These are phyloP conservation scores for Garcia nutans DNA, from an alignment of 345 rosid genomes.

Conservation along the genomic window DNA sequence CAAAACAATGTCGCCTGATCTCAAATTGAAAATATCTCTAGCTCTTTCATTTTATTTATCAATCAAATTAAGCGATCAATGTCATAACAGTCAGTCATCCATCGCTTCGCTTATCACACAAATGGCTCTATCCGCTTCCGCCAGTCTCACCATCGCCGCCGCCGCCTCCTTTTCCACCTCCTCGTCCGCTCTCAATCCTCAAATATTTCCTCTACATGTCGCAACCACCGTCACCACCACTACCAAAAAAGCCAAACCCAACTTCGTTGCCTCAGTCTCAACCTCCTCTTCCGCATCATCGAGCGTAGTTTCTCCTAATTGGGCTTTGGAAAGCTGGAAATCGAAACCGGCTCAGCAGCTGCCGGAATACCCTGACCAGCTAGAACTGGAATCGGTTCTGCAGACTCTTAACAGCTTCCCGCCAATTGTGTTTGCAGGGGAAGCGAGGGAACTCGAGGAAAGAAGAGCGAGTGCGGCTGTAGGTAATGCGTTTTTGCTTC, in stretches of 20 bases:
- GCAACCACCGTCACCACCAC: neutral
- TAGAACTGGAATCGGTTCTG: conserved; percentile 35
- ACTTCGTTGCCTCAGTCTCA: conserved; percentile 15
- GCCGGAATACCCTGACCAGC: conserved; percentile 33
- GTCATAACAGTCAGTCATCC: neutral
- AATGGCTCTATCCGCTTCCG: conserved; percentile 27
- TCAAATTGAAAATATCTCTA: neutral
- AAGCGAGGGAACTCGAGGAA: conserved; percentile 52
- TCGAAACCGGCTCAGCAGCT: conserved; percentile 36
- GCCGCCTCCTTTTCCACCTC: conserved; percentile 11
- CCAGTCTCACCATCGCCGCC: conserved; percentile 25
- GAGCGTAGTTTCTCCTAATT: conserved; percentile 6
- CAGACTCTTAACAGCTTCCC: conserved; percentile 32
- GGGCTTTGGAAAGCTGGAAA: conserved; percentile 41
- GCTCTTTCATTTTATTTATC: neutral
- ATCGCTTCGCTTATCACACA: neutral
- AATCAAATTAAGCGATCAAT: neutral
- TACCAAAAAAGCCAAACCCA: conserved; percentile 6
- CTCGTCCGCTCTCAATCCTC: conserved; percentile 1
- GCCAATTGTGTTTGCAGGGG: conserved; percentile 46
- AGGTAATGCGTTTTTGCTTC: conserved; percentile 61
- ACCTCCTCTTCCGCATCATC: conserved; percentile 18
- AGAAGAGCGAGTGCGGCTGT: conserved; percentile 51
- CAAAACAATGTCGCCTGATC: neutral
- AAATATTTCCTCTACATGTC: conserved; percentile 11